phyloP scores from a whole-genome alignment of 768 basidiomycete genomes.

The Lentinula edodes region DNA sequence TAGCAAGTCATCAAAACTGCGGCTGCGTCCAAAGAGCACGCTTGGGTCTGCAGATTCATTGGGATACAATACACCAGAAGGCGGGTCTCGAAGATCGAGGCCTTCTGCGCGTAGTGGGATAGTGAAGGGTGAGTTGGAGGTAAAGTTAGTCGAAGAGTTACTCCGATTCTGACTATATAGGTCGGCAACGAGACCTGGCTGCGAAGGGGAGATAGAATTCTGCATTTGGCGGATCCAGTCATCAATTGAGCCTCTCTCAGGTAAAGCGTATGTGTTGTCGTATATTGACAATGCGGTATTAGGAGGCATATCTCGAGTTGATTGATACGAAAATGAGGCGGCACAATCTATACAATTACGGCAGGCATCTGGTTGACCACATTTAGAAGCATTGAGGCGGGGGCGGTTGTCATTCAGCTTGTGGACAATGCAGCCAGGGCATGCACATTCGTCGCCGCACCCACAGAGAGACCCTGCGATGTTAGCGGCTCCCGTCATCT shows the following conservation, averaged over 20 bases:
- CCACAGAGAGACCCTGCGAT: slow-evolving; percentile 23
- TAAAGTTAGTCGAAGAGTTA: neutral
- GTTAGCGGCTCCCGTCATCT: neutral
- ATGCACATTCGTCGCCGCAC: slow-evolving; percentile 39
- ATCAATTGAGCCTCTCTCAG: slow-evolving; percentile 36
- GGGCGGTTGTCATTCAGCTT: slow-evolving; percentile 20
- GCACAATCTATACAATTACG: slow-evolving; percentile 60
- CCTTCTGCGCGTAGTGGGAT: neutral
- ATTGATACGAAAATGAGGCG: slow-evolving; percentile 18
- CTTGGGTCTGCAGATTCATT: neutral
- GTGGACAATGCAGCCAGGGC: slow-evolving; percentile 32
- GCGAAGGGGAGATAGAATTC: neutral
- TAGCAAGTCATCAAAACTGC: neutral
- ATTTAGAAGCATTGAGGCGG: slow-evolving; percentile 31
- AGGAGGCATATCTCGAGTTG: slow-evolving; percentile 35
- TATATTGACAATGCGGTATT: slow-evolving; percentile 32
- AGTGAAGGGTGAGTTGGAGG: neutral
- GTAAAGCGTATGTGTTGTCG: neutral
- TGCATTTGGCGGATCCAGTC: slow-evolving; percentile 53
- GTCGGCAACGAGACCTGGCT: neutral
- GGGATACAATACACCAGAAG: neutral
- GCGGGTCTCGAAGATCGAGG: neutral
- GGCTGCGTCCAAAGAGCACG: neutral
- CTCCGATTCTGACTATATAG: neutral
- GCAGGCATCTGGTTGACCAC: slow-evolving; percentile 31